A percentile compares a stretch with the other conserved stretches of the same genome.
phyloP scores from a whole-genome alignment of 2,329 filamentous ascomycete genomes.

The Myotisia sp. region DNA sequence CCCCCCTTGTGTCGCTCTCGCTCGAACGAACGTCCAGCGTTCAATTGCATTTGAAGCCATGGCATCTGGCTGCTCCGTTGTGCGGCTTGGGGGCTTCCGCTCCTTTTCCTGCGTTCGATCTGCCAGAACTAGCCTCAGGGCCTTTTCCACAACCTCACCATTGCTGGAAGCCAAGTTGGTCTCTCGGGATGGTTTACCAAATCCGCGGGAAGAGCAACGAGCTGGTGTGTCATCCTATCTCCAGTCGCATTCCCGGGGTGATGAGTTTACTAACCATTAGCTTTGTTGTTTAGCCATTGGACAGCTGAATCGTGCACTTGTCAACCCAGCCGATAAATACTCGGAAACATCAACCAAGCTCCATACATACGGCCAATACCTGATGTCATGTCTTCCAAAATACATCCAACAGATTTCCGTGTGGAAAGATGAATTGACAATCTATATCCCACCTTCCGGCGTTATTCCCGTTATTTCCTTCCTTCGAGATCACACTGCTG shows the following conservation, averaged over 20 bases:
- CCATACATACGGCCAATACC: constrained; percentile 89
- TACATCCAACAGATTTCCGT: constrained; percentile 98
- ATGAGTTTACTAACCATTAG: constrained; percentile 3
- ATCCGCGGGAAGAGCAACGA: constrained; percentile 50
- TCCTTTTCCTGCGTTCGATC: constrained; percentile 25
- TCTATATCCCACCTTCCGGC: constrained; percentile 78
- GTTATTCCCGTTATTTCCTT: constrained; percentile 87
- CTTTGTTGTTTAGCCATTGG: constrained; percentile 42
- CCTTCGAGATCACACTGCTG: constrained; percentile 92
- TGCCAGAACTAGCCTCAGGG: constrained; percentile 18
- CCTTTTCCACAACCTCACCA: constrained; percentile 24
- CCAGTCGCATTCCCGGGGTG: neutral
- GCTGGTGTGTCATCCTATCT: constrained; percentile 28
- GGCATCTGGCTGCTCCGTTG: constrained; percentile 32
- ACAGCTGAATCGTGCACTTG: constrained; percentile 59
- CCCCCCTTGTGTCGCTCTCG: too few species aligned
- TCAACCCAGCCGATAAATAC: constrained; percentile 91
- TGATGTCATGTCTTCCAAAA: constrained; percentile 93
- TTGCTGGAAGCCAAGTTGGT: constrained; percentile 37
- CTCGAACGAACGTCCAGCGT: neutral
- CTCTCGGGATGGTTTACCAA: constrained; percentile 44
- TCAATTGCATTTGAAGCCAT: constrained; percentile 25
- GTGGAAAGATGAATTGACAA: constrained; percentile 96
- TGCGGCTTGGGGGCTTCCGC: constrained; percentile 30
- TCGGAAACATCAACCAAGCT: constrained; percentile 71